phyloP scores from a whole-genome alignment of 202 grass and related monocot genomes.

The Panicum hallii region DNA sequence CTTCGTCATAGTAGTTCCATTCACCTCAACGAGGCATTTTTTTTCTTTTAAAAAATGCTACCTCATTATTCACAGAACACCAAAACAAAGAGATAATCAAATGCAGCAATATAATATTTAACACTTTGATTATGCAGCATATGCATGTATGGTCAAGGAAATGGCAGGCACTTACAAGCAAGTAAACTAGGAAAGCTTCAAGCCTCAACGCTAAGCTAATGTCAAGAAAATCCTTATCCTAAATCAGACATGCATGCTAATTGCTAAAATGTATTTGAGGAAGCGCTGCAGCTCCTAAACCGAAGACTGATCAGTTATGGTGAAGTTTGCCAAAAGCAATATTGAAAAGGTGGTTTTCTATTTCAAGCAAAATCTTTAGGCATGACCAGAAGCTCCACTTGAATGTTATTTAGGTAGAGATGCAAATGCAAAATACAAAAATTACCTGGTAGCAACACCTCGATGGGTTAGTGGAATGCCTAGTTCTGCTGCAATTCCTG shows the following conservation, averaged over 20 bases:
- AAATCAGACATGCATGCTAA: background rate
- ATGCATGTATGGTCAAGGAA: constrained; percentile 21
- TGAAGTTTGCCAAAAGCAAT: constrained; percentile 6
- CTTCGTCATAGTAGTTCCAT: background rate
- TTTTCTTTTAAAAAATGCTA: background rate
- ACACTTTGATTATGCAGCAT: background rate
- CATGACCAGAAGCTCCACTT: background rate
- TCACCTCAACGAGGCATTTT: background rate
- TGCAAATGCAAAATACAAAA: constrained; percentile 13
- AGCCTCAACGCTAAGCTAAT: background rate
- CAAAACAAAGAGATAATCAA: constrained; percentile 10
- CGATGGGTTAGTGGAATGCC: constrained; percentile 96
- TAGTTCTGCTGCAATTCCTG: constrained; percentile 93
- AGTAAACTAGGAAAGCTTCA: background rate
- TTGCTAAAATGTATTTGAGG: background rate
- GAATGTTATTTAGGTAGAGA: background rate
- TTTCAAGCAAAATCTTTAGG: background rate
- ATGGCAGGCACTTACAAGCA: background rate
- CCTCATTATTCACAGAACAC: background rate
- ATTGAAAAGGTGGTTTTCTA: background rate
- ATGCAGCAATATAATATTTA: background rate
- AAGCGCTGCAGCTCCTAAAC: background rate
- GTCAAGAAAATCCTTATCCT: background rate
- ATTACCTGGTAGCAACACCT: constrained; percentile 87
- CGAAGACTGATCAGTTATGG: background rate